phyloP scores from a whole-genome alignment of 768 basidiomycete genomes.

The Suillus decipiens region DNA sequence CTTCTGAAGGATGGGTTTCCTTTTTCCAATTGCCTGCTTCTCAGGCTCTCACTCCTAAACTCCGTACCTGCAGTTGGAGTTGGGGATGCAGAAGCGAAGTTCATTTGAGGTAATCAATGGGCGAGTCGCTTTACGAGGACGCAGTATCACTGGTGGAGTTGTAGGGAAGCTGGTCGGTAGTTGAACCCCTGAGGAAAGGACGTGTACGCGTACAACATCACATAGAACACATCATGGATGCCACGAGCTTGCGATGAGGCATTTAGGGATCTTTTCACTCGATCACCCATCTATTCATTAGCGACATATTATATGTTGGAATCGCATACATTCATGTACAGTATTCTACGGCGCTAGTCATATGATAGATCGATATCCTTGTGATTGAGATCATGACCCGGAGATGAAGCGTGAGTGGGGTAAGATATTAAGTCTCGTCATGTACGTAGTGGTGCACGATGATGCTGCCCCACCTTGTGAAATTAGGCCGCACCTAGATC shows the following conservation, averaged over 20 bases:
- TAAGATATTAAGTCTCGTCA: neutral
- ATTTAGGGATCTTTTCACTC: constrained; percentile 2
- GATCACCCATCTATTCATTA: constrained; percentile 6
- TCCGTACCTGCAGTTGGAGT: constrained; percentile 67
- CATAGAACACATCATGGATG: constrained; percentile 60
- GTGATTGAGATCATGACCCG: neutral
- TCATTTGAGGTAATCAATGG: constrained; percentile 77
- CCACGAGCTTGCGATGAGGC: constrained; percentile 14
- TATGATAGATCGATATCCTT: neutral
- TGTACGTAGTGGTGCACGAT: neutral
- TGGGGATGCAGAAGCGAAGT: constrained; percentile 56
- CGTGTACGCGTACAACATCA: constrained; percentile 64
- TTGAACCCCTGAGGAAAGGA: constrained; percentile 57
- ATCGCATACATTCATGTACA: constrained; percentile 8
- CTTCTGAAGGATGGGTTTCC: constrained; percentile 56
- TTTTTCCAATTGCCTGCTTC: constrained; percentile 12
- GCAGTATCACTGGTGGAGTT: constrained; percentile 47
- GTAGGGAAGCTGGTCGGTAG: constrained; percentile 55
- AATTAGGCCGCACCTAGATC: neutral
- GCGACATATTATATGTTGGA: neutral
- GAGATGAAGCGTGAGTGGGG: constrained; percentile 5
- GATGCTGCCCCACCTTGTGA: constrained; percentile 1
- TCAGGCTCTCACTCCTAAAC: constrained; percentile 11
- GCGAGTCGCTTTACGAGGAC: constrained; percentile 61
- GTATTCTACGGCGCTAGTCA: neutral